Conservation (phyloP, 1,284 basidiomycete species). For the Sporisorium reilianum region DNA sequence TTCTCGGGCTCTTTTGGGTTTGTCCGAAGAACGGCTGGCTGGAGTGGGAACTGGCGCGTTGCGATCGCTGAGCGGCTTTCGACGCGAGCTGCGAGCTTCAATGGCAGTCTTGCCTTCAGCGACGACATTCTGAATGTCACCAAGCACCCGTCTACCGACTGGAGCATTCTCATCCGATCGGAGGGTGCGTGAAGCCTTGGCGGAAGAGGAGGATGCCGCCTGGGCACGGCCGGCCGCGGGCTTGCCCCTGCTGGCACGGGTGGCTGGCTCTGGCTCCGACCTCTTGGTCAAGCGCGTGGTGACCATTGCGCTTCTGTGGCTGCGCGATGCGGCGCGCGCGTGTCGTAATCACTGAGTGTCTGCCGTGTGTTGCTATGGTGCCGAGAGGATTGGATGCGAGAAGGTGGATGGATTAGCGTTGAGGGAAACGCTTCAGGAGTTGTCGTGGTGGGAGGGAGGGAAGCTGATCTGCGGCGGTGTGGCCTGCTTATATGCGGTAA, state of each 20-base stretch:
- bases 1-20: neutral
- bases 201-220: constrained; percentile 24
- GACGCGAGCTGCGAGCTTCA: constrained; percentile 6
- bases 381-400: neutral
- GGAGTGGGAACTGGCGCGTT: constrained; percentile 10
- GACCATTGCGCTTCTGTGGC: constrained; percentile 9
- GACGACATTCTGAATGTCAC: constrained; percentile 29
- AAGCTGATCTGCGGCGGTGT: neutral
- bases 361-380: neutral
- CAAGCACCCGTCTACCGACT: constrained; percentile 6
- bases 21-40: neutral
- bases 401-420: neutral
- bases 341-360: neutral
- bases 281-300: constrained; percentile 13
- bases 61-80: constrained; percentile 30
- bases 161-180: constrained; percentile 31
- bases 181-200: constrained; percentile 2
- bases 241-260: neutral
- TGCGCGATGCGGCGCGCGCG: constrained; percentile 1
- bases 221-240: neutral
- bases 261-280: neutral
- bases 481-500: neutral
- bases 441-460: neutral
- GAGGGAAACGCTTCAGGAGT: neutral
- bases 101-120: neutral